Evolutionary conservation across 345 rosid genomes (phyloP).

Genomic region (Litchi chinensis): DNA sequence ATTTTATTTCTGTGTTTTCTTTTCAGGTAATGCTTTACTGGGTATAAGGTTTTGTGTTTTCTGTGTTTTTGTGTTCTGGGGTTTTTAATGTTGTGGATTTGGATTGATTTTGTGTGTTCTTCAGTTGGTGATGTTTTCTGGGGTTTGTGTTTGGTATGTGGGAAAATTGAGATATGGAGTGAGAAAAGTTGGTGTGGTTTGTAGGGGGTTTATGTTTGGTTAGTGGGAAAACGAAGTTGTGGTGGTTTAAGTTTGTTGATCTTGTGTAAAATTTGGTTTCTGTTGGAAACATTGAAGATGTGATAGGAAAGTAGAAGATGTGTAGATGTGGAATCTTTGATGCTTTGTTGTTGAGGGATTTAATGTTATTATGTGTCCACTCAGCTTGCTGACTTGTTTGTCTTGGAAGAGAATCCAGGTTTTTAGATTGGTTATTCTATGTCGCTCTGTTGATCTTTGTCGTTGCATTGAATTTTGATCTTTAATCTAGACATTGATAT

Average conservation of each 20-base stretch:
- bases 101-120: background rate
- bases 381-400: background rate
- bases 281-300: background rate
- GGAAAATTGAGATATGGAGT: conserved; percentile 7
- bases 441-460: background rate
- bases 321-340: background rate
- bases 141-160: background rate
- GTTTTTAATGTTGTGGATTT: background rate
- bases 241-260: background rate
- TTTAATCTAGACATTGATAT: conserved; percentile 1
- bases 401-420: background rate
- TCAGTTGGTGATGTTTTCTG: background rate
- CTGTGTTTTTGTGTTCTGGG: background rate
- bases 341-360: conserved; percentile 7
- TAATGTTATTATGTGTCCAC: too few relatives aligned
- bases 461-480: background rate
- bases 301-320: background rate
- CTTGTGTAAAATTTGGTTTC: background rate
- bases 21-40: conserved; percentile 12
- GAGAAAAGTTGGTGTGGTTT: background rate
- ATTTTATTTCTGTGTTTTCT: background rate
- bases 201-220: conserved; percentile 1
- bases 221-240: background rate
- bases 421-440: conserved; percentile 4
- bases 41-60: background rate